Evolutionary conservation across 495 filamentous ascomycete genomes (phyloP).

Genomic region (Darksidea phi): DNA sequence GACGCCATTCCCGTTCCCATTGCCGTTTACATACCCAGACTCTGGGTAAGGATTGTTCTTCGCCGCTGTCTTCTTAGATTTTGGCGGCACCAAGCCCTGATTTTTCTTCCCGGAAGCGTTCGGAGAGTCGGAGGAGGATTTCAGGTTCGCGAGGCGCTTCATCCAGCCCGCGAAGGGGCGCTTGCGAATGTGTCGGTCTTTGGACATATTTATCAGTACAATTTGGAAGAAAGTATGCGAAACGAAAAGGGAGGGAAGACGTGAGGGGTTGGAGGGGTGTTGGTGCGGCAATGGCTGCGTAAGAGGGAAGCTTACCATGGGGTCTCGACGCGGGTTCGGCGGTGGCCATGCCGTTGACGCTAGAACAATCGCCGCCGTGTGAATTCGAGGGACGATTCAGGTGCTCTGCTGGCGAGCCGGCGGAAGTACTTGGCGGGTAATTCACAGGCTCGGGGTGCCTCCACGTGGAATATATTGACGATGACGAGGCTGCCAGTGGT

Average conservation of each 20-base stretch:
- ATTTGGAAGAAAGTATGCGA: neutral
- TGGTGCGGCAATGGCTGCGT: slow-evolving; percentile 6
- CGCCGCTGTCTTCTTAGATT: slow-evolving; percentile 60
- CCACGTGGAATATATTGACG: slow-evolving; percentile 33
- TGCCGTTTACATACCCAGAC: slow-evolving; percentile 54
- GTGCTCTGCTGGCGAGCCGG: neutral
- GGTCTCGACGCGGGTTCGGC: slow-evolving; percentile 62
- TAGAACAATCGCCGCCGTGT: neutral
- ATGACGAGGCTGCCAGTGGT: slow-evolving; percentile 31
- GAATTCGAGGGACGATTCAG: slow-evolving; percentile 11
- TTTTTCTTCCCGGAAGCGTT: slow-evolving; percentile 53
- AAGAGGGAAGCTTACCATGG: slow-evolving; percentile 55
- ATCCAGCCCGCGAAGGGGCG: slow-evolving; percentile 90
- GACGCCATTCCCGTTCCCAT: slow-evolving; percentile 55
- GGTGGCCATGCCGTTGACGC: slow-evolving; percentile 60
- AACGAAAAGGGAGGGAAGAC: neutral
- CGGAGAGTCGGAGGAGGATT: slow-evolving; percentile 60
- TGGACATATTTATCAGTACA: slow-evolving; percentile 29
- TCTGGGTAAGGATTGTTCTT: slow-evolving; percentile 85
- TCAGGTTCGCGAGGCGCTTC: slow-evolving; percentile 88
- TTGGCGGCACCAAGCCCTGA: slow-evolving; percentile 46
- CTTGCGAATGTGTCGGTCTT: slow-evolving; percentile 68
- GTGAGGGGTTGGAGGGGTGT: neutral
- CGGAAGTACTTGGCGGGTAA: slow-evolving; percentile 26
- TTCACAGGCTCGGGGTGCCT: slow-evolving; percentile 24